A percentile compares a stretch with the other conserved stretches of the same genome.
Evolutionary conservation across 768 basidiomycete genomes (phyloP).

Genomic region (Pisolithus sp.): DNA sequence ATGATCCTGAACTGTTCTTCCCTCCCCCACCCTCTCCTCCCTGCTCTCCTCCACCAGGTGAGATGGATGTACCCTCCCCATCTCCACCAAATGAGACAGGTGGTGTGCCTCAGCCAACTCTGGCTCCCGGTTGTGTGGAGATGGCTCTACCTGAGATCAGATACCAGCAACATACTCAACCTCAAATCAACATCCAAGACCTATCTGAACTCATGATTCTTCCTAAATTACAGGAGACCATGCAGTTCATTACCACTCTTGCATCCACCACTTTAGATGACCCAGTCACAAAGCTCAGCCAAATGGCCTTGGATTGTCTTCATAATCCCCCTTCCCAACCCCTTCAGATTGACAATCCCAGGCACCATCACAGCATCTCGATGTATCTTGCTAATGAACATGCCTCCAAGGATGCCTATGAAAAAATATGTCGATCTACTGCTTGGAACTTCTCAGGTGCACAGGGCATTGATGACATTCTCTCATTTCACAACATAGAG

Average conservation of each 20-base stretch:
- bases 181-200: too few relatives aligned
- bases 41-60: too few relatives aligned
- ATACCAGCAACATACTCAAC: too few relatives aligned
- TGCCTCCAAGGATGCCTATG: too few relatives aligned
- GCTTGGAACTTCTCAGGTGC: not conserved
- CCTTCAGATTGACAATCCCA: slow-evolving; percentile 1
- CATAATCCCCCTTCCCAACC: slow-evolving; percentile 1
- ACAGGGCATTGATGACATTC: slow-evolving; percentile 6
- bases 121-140: too few relatives aligned
- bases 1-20: too few relatives aligned
- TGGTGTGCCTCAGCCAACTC: too few relatives aligned
- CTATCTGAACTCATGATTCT: not conserved
- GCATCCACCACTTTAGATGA: not conserved
- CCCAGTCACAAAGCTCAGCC: not conserved
- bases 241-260: not conserved
- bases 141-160: too few relatives aligned
- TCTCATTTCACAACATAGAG: slow-evolving; percentile 3
- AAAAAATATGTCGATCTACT: not conserved
- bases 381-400: too few relatives aligned
- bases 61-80: too few relatives aligned
- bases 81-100: too few relatives aligned
- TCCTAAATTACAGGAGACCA: not conserved
- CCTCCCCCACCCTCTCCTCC: too few relatives aligned
- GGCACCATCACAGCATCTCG: not conserved
- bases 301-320: not conserved